Evolutionary conservation across 2,329 filamentous ascomycete genomes (phyloP).

Genomic region (Cordyceps javanica): DNA sequence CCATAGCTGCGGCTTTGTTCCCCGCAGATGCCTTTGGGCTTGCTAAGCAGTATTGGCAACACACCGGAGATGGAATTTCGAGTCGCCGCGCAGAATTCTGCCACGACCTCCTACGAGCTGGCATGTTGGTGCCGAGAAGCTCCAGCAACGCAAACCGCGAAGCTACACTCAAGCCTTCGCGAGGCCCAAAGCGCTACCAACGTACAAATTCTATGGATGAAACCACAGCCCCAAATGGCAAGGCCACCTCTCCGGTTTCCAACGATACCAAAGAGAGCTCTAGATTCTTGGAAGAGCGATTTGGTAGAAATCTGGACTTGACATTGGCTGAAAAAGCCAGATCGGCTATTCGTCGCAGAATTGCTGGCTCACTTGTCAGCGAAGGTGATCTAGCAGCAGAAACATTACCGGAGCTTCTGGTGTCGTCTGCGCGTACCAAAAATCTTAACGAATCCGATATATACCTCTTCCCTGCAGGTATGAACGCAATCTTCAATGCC

Average conservation of each 20-base stretch:
- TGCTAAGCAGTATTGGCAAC: constrained; percentile 97
- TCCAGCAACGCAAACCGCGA: constrained; percentile 21
- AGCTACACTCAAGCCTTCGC: constrained; percentile 38
- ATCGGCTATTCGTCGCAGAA: constrained; percentile 76
- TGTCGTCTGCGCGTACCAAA: constrained; percentile 44
- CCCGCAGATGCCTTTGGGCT: constrained; percentile 58
- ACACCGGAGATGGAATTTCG: constrained; percentile 86
- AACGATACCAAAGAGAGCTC: constrained; percentile 54
- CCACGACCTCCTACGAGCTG: constrained; percentile 65
- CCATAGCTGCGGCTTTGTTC: constrained; percentile 66
- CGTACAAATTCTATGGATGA: constrained; percentile 41
- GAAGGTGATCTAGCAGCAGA: constrained; percentile 49
- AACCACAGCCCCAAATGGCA: constrained; percentile 19
- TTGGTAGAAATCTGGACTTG: constrained; percentile 82
- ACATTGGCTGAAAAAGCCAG: constrained; percentile 76
- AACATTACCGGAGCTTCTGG: constrained; percentile 16
- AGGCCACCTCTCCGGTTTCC: constrained; percentile 26
- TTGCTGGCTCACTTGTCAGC: constrained; percentile 75
- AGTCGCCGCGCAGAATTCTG: constrained; percentile 90
- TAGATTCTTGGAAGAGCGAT: constrained; percentile 87
- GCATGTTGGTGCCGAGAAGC: constrained; percentile 41
- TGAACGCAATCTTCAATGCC: constrained; percentile 90
- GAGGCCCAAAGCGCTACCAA: constrained; percentile 78
- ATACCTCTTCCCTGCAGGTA: constrained; percentile 81
- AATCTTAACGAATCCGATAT: constrained; percentile 80